Conservation (phyloP, 73 alveolate genomes). For the Symbiodinium natans region DNA sequence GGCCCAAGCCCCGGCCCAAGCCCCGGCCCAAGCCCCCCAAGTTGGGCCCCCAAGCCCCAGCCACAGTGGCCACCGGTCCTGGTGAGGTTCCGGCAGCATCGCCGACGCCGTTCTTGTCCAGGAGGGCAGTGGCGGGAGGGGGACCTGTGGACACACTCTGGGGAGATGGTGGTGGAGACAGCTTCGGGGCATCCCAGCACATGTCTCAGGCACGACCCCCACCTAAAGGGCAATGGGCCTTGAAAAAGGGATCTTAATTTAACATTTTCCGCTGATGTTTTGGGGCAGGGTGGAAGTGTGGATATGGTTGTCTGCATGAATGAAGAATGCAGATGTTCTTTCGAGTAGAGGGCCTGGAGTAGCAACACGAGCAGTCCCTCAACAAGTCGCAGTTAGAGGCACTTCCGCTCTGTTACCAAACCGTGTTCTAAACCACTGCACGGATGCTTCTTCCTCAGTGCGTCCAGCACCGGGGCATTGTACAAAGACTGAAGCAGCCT, state of each 20-base stretch:
- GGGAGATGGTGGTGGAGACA: not conserved
- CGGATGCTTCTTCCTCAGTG: slow-evolving; percentile 18
- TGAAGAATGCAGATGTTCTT: no score
- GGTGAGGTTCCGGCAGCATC: not conserved
- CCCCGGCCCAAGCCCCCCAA: not conserved
- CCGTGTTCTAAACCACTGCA: no score
- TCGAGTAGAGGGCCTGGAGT: no score
- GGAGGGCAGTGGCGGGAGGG: not conserved
- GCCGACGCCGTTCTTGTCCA: not conserved
- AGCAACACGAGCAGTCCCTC: no score
- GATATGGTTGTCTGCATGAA: no score
- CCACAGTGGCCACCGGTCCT: not conserved
- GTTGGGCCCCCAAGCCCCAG: not conserved
- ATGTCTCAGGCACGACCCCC: slow-evolving; percentile 5
- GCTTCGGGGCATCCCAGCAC: not conserved
- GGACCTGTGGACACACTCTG: no score
- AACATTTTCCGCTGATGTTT: not conserved
- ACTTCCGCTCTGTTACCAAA: no score
- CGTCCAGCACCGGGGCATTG: not conserved
- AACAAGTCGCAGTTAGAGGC: no score
- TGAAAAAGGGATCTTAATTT: not conserved
- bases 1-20: not conserved
- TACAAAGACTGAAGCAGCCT: slow-evolving; percentile 2
- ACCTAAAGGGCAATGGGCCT: not conserved
- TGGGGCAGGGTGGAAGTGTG: not conserved